Evolutionary conservation across 768 basidiomycete species (phyloP).

Genomic region (Naematelia aurantialba): DNA sequence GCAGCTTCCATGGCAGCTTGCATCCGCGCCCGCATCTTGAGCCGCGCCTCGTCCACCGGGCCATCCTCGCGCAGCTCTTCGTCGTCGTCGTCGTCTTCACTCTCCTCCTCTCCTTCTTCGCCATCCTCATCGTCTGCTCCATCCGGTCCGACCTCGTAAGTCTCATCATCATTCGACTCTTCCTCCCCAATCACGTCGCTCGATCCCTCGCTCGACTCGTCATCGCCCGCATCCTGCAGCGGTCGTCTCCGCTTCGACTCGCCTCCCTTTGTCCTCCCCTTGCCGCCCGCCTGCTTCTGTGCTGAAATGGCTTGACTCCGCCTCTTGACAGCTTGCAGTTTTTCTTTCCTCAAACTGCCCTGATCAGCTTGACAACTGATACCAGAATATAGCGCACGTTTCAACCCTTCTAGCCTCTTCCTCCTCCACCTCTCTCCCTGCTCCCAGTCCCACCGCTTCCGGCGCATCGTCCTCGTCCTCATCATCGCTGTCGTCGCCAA

Average conservation of each 20-base stretch:
- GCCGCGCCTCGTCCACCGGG: constrained; percentile 11
- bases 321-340: constrained; percentile 1
- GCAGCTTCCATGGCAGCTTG: constrained; percentile 29
- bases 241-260: constrained; percentile 5
- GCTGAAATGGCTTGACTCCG: constrained; percentile 5
- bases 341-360: neutral
- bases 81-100: constrained; percentile 16
- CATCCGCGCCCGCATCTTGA: constrained; percentile 15
- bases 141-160: constrained; percentile 8
- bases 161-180: constrained; percentile 7
- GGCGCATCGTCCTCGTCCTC: constrained; percentile 25
- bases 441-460: constrained; percentile 20
- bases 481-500: constrained; percentile 9
- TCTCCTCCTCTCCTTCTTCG: constrained; percentile 2
- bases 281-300: neutral
- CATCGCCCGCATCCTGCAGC: constrained; percentile 9
- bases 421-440: constrained; percentile 3
- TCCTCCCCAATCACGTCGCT: constrained; percentile 11
- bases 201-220: constrained; percentile 12
- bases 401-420: neutral
- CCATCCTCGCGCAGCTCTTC: constrained; percentile 20
- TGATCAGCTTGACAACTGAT: constrained; percentile 5
- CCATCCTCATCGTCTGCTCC: constrained; percentile 10
- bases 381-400: constrained; percentile 10
- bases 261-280: neutral